Conservation (phyloP, 2,329 filamentous ascomycete species). For the Bipolaris oryzae region DNA sequence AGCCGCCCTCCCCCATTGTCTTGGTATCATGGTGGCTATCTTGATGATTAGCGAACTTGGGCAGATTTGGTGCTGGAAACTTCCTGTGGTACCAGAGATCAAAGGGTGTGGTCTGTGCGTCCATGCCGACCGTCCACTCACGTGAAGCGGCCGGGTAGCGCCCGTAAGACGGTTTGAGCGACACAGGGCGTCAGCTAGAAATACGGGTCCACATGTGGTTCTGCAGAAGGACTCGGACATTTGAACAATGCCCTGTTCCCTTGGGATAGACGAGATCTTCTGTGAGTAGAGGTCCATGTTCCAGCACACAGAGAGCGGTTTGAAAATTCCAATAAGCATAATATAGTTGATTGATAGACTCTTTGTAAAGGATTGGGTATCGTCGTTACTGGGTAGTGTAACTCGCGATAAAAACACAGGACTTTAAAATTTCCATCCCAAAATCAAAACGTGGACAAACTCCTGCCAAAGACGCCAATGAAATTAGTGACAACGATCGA, state of each 20-base stretch:
- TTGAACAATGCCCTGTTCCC: not conserved
- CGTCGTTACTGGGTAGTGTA: conserved; percentile 11
- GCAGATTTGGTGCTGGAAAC: not conserved
- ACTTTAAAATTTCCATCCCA: conserved; percentile 6
- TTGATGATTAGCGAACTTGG: not conserved
- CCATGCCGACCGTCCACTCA: conserved; percentile 8
- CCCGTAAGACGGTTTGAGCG: not conserved
- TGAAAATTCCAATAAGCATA: not conserved
- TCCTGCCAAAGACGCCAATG: conserved; percentile 6
- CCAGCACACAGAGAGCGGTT: not conserved
- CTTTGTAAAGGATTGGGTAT: conserved; percentile 11
- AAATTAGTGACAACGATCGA: conserved; percentile 8
- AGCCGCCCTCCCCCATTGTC: conserved; percentile 14
- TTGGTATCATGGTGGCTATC: conserved; percentile 15
- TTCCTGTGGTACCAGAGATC: conserved; percentile 7
- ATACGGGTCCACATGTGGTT: not conserved
- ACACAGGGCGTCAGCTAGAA: not conserved
- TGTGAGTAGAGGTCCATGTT: not conserved
- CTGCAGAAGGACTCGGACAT: not conserved
- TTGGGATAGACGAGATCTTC: not conserved
- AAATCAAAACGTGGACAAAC: not conserved
- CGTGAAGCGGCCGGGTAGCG: conserved; percentile 8
- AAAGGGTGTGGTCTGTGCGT: conserved; percentile 9
- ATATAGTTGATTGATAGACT: conserved; percentile 7
- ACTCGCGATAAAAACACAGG: conserved; percentile 3